Percentiles rank a stretch among this genome's conserved stretches.
These are phyloP conservation scores for Henckelia pumila DNA, from an alignment of 257 asterid species.

Conservation along the genomic window DNA sequence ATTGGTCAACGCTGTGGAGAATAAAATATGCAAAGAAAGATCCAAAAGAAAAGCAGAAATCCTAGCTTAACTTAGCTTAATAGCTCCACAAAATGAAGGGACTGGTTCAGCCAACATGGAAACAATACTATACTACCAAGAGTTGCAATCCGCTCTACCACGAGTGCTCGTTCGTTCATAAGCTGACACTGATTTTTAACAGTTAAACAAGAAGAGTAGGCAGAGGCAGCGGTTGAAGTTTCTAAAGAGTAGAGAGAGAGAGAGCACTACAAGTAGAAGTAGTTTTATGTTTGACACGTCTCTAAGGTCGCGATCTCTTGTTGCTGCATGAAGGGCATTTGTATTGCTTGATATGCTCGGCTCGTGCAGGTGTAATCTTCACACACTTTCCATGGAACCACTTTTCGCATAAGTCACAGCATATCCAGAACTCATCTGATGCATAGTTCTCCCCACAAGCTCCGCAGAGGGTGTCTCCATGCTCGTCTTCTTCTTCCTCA, in stretches of 20 bases:
- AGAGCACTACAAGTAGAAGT: not conserved
- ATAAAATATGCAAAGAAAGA: conserved; percentile 1
- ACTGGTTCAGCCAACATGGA: conserved; percentile 18
- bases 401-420: conserved; percentile 74
- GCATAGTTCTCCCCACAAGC: conserved; percentile 61
- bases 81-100: conserved; percentile 21
- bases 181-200: conserved; percentile 23
- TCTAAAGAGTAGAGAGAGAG: conserved; percentile 6
- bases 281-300: conserved; percentile 1
- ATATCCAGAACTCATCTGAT: conserved; percentile 75
- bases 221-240: not conserved
- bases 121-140: conserved; percentile 25
- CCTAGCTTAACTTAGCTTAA: conserved; percentile 13
- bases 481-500: conserved; percentile 65
- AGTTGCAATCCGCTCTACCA: conserved; percentile 21
- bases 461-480: conserved; percentile 68
- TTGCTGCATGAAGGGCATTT: conserved; percentile 82
- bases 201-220: conserved; percentile 22
- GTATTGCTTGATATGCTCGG: conserved; percentile 76
- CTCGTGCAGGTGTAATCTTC: conserved; percentile 74
- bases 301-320: conserved; percentile 54
- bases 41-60: conserved; percentile 15
- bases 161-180: conserved; percentile 30
- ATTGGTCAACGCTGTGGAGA: not conserved
- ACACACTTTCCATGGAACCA: conserved; percentile 94